These are phyloP conservation scores for Hebeloma cylindrosporum DNA, from an alignment of 768 basidiomycete genomes.

Conservation along the genomic window DNA sequence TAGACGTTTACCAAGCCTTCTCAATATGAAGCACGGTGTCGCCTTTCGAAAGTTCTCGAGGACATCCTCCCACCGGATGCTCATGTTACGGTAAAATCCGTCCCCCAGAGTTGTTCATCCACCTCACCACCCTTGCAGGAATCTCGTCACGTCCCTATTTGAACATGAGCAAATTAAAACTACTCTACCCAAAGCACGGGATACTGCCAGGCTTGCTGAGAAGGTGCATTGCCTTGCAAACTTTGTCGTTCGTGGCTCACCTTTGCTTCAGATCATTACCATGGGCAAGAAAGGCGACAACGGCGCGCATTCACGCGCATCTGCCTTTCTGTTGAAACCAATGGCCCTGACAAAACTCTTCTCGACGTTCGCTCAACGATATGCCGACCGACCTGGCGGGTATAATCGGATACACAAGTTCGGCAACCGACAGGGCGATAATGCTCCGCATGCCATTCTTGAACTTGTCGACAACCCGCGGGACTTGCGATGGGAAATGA, in stretches of 20 bases:
- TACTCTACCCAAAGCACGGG: constrained; percentile 92
- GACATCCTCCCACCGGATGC: constrained; percentile 86
- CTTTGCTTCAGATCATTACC: constrained; percentile 71
- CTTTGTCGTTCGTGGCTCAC: constrained; percentile 5
- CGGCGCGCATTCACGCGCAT: constrained; percentile 67
- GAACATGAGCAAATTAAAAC: constrained; percentile 96
- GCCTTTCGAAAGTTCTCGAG: constrained; percentile 91
- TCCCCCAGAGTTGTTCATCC: constrained; percentile 22
- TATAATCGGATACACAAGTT: constrained; percentile 94
- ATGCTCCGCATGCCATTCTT: constrained; percentile 88
- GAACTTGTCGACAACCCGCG: constrained; percentile 94
- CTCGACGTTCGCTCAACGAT: constrained; percentile 74
- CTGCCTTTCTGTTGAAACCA: constrained; percentile 76
- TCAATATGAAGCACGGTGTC: constrained; percentile 87
- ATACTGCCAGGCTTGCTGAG: constrained; percentile 88
- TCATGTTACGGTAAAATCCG: constrained; percentile 95
- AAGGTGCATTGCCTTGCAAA: constrained; percentile 57
- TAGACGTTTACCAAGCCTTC: constrained; percentile 1
- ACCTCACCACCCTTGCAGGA: constrained; percentile 45
- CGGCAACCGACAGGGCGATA: constrained; percentile 88
- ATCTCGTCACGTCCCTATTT: constrained; percentile 90
- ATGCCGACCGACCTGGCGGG: constrained; percentile 80
- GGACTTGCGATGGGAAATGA: constrained; percentile 87
- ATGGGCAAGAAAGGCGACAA: constrained; percentile 84
- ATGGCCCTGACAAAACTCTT: constrained; percentile 81